Percentiles rank a stretch among this genome's conserved stretches.
phyloP scores from a whole-genome alignment of 179 eudicot species.

The Beta macrorhiza region DNA sequence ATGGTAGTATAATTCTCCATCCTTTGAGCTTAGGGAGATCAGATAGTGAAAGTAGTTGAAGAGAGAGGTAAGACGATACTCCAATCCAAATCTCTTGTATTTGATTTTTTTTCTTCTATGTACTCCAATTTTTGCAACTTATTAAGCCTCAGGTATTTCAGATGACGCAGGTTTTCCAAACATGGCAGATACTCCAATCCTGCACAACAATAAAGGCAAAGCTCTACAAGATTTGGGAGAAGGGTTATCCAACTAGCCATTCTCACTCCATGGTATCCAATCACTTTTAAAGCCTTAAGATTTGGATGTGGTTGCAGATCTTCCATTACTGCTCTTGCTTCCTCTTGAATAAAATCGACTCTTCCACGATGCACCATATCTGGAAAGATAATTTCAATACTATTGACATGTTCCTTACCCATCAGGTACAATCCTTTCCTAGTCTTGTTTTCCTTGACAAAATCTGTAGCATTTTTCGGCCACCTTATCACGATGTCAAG shows the following conservation, averaged over 20 bases:
- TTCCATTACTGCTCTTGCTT: neutral
- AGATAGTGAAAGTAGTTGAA: neutral
- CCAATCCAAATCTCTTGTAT: neutral
- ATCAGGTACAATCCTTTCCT: neutral
- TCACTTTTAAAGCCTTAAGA: neutral
- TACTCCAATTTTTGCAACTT: neutral
- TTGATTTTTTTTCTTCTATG: neutral
- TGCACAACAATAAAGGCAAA: neutral
- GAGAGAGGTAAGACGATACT: constrained; percentile 2
- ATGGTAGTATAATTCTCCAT: constrained; percentile 10
- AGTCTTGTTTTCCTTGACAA: neutral
- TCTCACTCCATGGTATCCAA: neutral
- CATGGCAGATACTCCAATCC: neutral
- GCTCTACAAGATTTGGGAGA: too few relatives aligned
- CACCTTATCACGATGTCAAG: too few relatives aligned
- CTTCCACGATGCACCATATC: neutral
- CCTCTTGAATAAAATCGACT: too few relatives aligned
- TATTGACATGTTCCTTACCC: neutral
- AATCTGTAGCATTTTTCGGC: too few relatives aligned
- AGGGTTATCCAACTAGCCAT: constrained; percentile 4
- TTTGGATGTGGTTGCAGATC: constrained; percentile 24
- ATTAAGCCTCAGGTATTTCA: neutral
- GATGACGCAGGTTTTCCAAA: neutral
- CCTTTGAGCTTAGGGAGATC: neutral
- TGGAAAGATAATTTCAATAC: rapidly evolving